A percentile compares a stretch with the other conserved stretches of the same genome.
Conservation (phyloP, 1,139 yeast genomes). For the Magnusiomyces paraingens region DNA sequence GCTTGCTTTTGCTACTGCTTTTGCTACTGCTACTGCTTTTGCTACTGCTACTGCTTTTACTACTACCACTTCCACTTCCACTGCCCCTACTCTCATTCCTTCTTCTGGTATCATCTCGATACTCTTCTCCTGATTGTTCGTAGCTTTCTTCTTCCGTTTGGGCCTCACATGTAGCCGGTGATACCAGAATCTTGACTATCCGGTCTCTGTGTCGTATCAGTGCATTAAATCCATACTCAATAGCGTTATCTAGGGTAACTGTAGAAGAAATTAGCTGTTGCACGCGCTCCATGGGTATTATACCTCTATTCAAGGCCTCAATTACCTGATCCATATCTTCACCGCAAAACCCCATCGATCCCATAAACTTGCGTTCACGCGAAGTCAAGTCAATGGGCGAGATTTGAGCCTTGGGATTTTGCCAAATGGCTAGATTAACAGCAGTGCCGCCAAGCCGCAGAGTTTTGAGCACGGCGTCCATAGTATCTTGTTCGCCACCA, state of each 20-base stretch:
- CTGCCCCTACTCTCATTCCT: too few relatives aligned
- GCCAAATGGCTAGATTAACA: slow-evolving; percentile 53
- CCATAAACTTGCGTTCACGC: slow-evolving; percentile 40
- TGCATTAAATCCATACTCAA: slow-evolving; percentile 41
- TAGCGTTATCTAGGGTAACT: slow-evolving; percentile 38
- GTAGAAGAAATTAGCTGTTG: slow-evolving; percentile 39
- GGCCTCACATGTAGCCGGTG: too few relatives aligned
- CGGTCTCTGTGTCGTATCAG: slow-evolving; percentile 39
- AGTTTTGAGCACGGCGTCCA: slow-evolving; percentile 44
- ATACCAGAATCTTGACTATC: slow-evolving; percentile 39
- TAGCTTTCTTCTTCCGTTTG: too few relatives aligned
- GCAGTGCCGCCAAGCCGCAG: slow-evolving; percentile 52
- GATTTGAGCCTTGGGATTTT: slow-evolving; percentile 37
- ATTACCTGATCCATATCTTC: slow-evolving; percentile 45
- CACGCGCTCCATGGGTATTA: slow-evolving; percentile 37
- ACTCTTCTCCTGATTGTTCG: too few relatives aligned
- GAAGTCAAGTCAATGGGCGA: slow-evolving; percentile 43
- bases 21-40: too few relatives aligned
- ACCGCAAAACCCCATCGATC: slow-evolving; percentile 44
- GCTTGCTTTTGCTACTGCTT: too few relatives aligned
- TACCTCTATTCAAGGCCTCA: slow-evolving; percentile 38
- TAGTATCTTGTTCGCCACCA: slow-evolving; percentile 49
- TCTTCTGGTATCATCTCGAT: too few relatives aligned
- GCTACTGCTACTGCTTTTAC: too few relatives aligned
- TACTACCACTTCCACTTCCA: too few relatives aligned